Evolutionary conservation across 345 rosid genomes (phyloP), one percentile per base, ranked within the genome.

Genomic region (Sisymbrium irio): DNA sequence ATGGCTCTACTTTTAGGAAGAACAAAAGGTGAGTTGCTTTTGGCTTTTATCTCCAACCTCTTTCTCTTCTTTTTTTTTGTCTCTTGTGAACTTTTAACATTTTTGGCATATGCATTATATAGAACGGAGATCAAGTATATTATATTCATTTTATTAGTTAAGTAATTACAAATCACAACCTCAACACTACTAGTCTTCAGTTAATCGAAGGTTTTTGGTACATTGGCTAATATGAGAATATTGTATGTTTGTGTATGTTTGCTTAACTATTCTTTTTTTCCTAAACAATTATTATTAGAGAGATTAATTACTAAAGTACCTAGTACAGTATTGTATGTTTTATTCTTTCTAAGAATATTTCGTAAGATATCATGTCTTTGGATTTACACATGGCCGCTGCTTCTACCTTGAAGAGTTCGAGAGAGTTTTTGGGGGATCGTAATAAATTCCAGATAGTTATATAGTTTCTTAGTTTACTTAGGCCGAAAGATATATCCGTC

Each of bases 31-130:
- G 77, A 49, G 57, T 58, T 69, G 47, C 69, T 75, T 61, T 85
- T 88, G 76, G 81, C 75, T 81, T 82, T 85, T 85, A 75, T 83
- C 53, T 72, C 65, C 89, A 85, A 84, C 69, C 75, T 55, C 67
- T 87, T 82, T 61, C 81, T 84, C 6, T 79, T 76, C 71, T 73
- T 39, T 22, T 82, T 82, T 67, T 80, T 68, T 50, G 71, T 68
- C 82, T 77, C 67, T 61, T 64, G 73, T 81, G 57, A 74, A 57
- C 76, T 47, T 71, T 67, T 71, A 74, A 80, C 80, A 77, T 55
- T 50, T 62, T 40, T 39, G 50, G 50, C 2, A 11, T 5, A 62
- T 17, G 35, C 6, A 50, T 51, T 11, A 15, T 63, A 62, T 15
- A 63, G 22, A 61, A 18, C 4, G 40, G 25, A 18, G 33, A 18